A percentile compares a stretch with the other conserved stretches of the same genome.
Evolutionary conservation across 2,329 filamentous ascomycete species (phyloP).

Genomic region (Madurella mycetomatis): DNA sequence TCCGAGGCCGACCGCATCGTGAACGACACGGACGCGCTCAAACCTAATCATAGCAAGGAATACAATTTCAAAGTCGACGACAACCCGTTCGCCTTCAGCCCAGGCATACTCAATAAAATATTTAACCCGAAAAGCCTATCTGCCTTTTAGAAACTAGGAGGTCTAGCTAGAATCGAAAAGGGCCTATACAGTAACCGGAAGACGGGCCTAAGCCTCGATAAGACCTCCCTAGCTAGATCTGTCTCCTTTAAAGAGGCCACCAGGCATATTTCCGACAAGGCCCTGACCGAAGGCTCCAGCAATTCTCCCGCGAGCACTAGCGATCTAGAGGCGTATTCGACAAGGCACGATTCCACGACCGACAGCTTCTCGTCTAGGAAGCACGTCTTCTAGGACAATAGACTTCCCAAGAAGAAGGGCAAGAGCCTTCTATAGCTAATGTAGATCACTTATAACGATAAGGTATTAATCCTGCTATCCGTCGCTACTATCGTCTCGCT

Average conservation of each 20-base stretch:
- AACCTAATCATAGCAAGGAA: conserved; percentile 71
- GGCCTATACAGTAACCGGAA: conserved; percentile 69
- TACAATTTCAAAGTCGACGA: conserved; percentile 69
- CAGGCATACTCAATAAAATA: conserved; percentile 80
- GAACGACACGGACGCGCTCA: conserved; percentile 64
- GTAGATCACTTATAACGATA: conserved; percentile 83
- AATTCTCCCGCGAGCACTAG: conserved; percentile 11
- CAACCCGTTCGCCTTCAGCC: conserved; percentile 84
- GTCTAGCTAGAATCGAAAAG: conserved; percentile 70
- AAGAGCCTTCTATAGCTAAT: conserved; percentile 69
- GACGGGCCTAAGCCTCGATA: conserved; percentile 72
- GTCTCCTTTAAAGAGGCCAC: conserved; percentile 71
- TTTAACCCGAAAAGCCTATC: conserved; percentile 83
- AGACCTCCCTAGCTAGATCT: conserved; percentile 58
- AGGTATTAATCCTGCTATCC: conserved; percentile 69
- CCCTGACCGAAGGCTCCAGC: conserved; percentile 31
- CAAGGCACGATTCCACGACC: conserved; percentile 18
- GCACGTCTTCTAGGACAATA: conserved; percentile 68
- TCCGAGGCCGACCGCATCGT: conserved; percentile 53
- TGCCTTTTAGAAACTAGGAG: conserved; percentile 77
- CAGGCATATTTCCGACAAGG: conserved; percentile 22
- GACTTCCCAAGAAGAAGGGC: conserved; percentile 67
- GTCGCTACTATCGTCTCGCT: conserved; percentile 68
- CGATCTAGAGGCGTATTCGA: not conserved
- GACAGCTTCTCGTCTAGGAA: conserved; percentile 58